Conservation (phyloP, 2,329 filamentous ascomycete genomes). For the Diaporthe citri region DNA sequence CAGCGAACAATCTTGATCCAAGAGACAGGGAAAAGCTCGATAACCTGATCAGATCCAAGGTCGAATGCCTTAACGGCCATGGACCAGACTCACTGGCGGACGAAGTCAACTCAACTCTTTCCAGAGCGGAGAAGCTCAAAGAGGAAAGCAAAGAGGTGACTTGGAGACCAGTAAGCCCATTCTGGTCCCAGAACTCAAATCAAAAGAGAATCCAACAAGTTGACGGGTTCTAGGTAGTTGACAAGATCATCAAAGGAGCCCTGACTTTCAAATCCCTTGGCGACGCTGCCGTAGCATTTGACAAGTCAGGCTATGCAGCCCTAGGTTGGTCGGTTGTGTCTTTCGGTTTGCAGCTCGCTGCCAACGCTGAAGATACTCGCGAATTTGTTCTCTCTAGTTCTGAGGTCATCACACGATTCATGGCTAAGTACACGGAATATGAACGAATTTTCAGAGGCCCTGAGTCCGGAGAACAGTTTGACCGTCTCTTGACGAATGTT, state of each 20-base stretch:
- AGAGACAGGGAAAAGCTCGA: not conserved
- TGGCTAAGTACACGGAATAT: not conserved
- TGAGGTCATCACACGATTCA: not conserved
- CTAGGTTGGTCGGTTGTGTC: conserved; percentile 6
- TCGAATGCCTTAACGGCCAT: not conserved
- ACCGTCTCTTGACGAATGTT: not conserved
- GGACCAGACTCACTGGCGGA: not conserved
- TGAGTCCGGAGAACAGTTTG: not conserved
- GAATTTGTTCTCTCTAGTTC: conserved; percentile 10
- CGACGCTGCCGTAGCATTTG: not conserved
- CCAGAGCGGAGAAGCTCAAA: not conserved
- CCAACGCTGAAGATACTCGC: not conserved
- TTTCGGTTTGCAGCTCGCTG: not conserved
- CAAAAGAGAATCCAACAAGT: not conserved
- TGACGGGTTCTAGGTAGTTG: not conserved
- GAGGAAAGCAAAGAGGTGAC: not conserved
- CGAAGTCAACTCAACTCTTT: not conserved
- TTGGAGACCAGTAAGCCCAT: not conserved
- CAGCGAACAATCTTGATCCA: not conserved
- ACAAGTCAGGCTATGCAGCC: conserved; percentile 11
- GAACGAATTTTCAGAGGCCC: not conserved
- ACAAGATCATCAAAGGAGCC: not conserved
- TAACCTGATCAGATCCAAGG: not conserved
- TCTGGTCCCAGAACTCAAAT: not conserved
- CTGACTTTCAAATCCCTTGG: not conserved